Evolutionary conservation across 2,329 filamentous ascomycete genomes (phyloP).

Genomic region (Lasiodiplodia citricola): DNA sequence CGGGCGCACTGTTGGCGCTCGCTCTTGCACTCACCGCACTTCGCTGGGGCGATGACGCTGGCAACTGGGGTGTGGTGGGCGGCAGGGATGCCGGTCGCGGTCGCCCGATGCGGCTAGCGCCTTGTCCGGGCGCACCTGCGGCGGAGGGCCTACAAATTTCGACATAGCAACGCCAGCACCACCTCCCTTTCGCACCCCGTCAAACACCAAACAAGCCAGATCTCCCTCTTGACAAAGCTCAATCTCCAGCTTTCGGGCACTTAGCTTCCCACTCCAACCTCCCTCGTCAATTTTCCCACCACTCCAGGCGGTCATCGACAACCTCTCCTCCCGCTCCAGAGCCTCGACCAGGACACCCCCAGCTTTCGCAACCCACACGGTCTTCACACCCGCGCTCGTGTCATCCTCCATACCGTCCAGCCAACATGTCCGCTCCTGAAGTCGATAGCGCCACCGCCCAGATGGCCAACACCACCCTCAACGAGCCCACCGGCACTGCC

Average conservation of each 20-base stretch:
- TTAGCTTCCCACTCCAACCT: conserved; percentile 58
- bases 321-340: conserved; percentile 39
- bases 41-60: conserved; percentile 21
- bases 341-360: conserved; percentile 47
- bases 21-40: conserved; percentile 17
- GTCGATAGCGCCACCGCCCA: conserved; percentile 79
- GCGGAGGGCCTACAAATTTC: conserved; percentile 25
- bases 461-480: conserved; percentile 69
- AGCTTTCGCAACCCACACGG: conserved; percentile 47
- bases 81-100: conserved; percentile 13
- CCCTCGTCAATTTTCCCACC: conserved; percentile 58
- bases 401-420: conserved; percentile 59
- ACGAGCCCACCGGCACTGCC: conserved; percentile 60
- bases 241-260: conserved; percentile 42
- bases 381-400: conserved; percentile 49
- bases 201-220: conserved; percentile 28
- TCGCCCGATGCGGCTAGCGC: conserved; percentile 16
- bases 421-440: conserved; percentile 78
- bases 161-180: conserved; percentile 26
- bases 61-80: background rate
- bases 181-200: conserved; percentile 27
- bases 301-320: conserved; percentile 53
- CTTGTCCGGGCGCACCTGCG: conserved; percentile 25
- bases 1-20: background rate
- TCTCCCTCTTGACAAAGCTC: conserved; percentile 21